These are phyloP conservation scores for Canariomyces notabilis DNA, from an alignment of 2,329 filamentous ascomycete genomes.

Conservation along the genomic window DNA sequence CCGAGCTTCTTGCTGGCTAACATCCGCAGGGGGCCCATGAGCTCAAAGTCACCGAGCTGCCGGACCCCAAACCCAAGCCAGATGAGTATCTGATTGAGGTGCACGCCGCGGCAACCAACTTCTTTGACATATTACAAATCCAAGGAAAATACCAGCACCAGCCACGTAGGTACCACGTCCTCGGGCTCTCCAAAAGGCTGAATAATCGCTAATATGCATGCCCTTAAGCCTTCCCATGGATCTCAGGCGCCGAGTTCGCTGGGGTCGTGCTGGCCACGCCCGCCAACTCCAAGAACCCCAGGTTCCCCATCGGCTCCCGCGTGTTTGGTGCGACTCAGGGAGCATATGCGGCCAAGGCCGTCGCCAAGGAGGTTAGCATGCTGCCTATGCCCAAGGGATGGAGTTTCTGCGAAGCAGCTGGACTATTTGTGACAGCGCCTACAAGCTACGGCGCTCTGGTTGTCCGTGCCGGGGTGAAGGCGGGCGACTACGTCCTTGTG, in stretches of 20 bases:
- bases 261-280: slow-evolving; percentile 70
- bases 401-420: slow-evolving; percentile 79
- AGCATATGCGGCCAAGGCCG: slow-evolving; percentile 74
- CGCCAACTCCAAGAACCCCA: slow-evolving; percentile 42
- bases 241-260: slow-evolving; percentile 81
- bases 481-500: slow-evolving; percentile 80
- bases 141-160: slow-evolving; percentile 94
- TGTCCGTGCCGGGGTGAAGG: slow-evolving; percentile 67
- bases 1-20: slow-evolving; percentile 1
- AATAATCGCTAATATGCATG: not conserved
- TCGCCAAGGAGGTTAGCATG: slow-evolving; percentile 60
- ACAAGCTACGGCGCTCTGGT: slow-evolving; percentile 85
- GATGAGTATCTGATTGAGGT: slow-evolving; percentile 84
- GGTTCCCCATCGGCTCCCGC: slow-evolving; percentile 70
- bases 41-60: slow-evolving; percentile 68
- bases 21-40: slow-evolving; percentile 63
- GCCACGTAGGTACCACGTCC: slow-evolving; percentile 33
- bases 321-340: slow-evolving; percentile 88
- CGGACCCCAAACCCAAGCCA: slow-evolving; percentile 65
- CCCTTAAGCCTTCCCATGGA: slow-evolving; percentile 73
- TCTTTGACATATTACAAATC: slow-evolving; percentile 95
- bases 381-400: slow-evolving; percentile 74
- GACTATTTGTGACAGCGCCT: slow-evolving; percentile 85
- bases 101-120: slow-evolving; percentile 84
- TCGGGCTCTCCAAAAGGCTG: not conserved